Conservation (phyloP, 78 protist genomes). For the Dictyostelium capitatum region DNA sequence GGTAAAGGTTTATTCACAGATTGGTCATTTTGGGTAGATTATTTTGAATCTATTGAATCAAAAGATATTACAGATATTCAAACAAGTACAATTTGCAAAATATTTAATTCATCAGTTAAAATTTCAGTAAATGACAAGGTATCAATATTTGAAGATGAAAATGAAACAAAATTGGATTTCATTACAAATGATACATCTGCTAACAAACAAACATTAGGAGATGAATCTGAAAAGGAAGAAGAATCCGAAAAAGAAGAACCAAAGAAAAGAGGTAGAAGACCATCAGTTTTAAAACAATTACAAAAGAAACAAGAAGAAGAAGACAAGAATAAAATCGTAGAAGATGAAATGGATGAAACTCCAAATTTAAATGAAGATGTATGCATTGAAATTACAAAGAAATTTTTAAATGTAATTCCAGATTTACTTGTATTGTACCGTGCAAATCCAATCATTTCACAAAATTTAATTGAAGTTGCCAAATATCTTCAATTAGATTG, state of each 20-base stretch:
- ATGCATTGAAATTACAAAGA: neutral
- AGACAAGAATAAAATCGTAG: neutral
- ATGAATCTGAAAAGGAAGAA: neutral
- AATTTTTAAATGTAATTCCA: conserved; percentile 35
- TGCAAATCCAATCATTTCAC: neutral
- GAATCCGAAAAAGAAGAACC: neutral
- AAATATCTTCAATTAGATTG: conserved; percentile 41
- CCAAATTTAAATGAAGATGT: neutral
- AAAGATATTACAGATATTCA: conserved; percentile 20
- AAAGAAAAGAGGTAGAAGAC: conserved; percentile 7
- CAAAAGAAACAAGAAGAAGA: neutral
- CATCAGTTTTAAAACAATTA: neutral
- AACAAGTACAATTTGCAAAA: neutral
- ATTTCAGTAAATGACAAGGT: conserved; percentile 25
- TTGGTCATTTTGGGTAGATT: conserved; percentile 42
- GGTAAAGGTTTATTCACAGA: conserved; percentile 16
- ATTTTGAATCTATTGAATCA: conserved; percentile 4
- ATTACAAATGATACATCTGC: neutral
- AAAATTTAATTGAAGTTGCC: conserved; percentile 24
- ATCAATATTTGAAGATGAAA: neutral
- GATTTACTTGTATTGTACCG: neutral
- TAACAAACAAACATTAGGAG: neutral
- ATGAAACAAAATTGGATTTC: neutral
- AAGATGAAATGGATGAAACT: neutral
- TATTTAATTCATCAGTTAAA: conserved; percentile 32